Base-by-base conservation (phyloP, 805 yeast genomes). In the Candida palmyrensis region DNA sequence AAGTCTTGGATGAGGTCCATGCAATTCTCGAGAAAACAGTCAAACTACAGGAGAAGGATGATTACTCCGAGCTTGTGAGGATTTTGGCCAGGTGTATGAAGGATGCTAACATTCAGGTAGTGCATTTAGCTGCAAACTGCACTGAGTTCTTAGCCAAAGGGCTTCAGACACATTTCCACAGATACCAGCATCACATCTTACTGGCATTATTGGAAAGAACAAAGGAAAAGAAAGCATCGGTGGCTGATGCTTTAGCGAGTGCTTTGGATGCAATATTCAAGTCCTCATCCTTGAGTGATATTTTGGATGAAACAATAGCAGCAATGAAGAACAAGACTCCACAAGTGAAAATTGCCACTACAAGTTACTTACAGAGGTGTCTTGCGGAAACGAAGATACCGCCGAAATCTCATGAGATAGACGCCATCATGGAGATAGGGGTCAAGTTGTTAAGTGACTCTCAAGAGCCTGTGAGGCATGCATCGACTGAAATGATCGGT, bases 41-140 rank as follows among this genome's bases (percentile, higher is more conserved):
- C 28, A 79, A 71, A 42, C 49, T 79, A 30, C 65, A 62, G n/a
- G 57, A 63, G 6, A 67, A 64, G 21, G 84, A 66, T 33, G 94
- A 89, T 51, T 87, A 80, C 55, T 42, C 70, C 5, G 79, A 70
- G 2, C 55, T 89, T n/a, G 58, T 79, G n/a, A 61, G 79, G 35
- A 54, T 69, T 1, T 66, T 87, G 43, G 74, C 80, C n/a, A 80
- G 77, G 44, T 74, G 88, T 40, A 67, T 88, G 50, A 86, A 79
- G 49, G 98, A 92, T 59, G 94, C 89, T 4, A 92, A 92, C 52
- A 71, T 88, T 33, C 88, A 82, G 58, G 95, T 85, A 10, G 96
- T 84, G 0, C 79, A 83, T 11, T 49, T 81, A 19, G 86, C 96
- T 0, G 82, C 95, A 2, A 75, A 76, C 36, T 75, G 82, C 28